Evolutionary conservation across 129 eudicot genomes (phyloP).

Genomic region (Daucus carota): DH1_v3.0 NC_030389.2:33438501-33439000

Average conservation of each 20-base stretch:
- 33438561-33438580: not conserved
- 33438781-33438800: conserved; percentile 14
- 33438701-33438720: not conserved
- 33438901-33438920: conserved; percentile 9
- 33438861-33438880: conserved; percentile 2
- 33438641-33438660: not conserved
- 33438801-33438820: no score
- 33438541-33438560: not conserved
- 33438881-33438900: not conserved
- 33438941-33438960: conserved; percentile 3
- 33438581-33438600: not conserved
- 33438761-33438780: conserved; percentile 13
- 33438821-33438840: no score
- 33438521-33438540: conserved; percentile 6
- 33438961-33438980: not conserved
- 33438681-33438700: not conserved
- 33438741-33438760: conserved; percentile 21
- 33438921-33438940: conserved; percentile 13
- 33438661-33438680: conserved; percentile 8
- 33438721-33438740: conserved; percentile 8
- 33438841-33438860: no score
- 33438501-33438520: not conserved
- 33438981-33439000: not conserved
- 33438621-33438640: not conserved
- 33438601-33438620: conserved; percentile 1